Conservation (phyloP, 495 filamentous ascomycete species). For the Jackrogersella multiformis region DNA sequence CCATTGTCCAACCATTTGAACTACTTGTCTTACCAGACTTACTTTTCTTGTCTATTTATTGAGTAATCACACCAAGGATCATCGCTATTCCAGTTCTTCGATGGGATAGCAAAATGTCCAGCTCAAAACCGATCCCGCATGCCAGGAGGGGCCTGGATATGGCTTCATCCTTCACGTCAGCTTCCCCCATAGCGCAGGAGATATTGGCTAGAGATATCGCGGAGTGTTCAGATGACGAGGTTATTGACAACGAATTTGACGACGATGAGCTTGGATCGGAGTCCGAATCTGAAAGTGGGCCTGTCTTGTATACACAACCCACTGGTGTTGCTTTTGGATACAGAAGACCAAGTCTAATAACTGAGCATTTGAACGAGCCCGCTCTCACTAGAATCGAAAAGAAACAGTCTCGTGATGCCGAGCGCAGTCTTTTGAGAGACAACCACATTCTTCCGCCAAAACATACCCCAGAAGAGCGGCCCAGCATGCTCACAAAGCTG, state of each 20-base stretch:
- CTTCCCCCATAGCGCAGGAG: slow-evolving; percentile 71
- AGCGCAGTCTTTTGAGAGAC: slow-evolving; percentile 78
- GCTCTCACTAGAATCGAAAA: slow-evolving; percentile 69
- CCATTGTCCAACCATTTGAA: not conserved
- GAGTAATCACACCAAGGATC: not conserved
- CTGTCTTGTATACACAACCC: slow-evolving; percentile 75
- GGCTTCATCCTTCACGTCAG: slow-evolving; percentile 59
- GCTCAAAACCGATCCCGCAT: slow-evolving; percentile 34
- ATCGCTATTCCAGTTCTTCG: not conserved
- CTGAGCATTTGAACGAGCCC: slow-evolving; percentile 56
- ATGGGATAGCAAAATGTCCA: slow-evolving; percentile 18
- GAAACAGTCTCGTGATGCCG: slow-evolving; percentile 71
- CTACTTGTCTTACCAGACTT: not conserved
- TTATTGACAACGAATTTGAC: slow-evolving; percentile 47
- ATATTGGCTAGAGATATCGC: slow-evolving; percentile 76
- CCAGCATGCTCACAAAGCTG: slow-evolving; percentile 39
- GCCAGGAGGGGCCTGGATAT: slow-evolving; percentile 27
- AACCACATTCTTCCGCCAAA: slow-evolving; percentile 77
- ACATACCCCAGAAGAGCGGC: slow-evolving; percentile 49
- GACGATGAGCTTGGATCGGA: slow-evolving; percentile 56
- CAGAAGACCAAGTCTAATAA: slow-evolving; percentile 55
- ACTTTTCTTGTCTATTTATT: not conserved
- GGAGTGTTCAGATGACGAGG: slow-evolving; percentile 63
- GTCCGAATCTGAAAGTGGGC: slow-evolving; percentile 57
- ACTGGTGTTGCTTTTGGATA: slow-evolving; percentile 70